These are phyloP conservation scores for Fusarium humuli DNA, from an alignment of 2,329 filamentous ascomycete genomes.

Conservation along the genomic window DNA sequence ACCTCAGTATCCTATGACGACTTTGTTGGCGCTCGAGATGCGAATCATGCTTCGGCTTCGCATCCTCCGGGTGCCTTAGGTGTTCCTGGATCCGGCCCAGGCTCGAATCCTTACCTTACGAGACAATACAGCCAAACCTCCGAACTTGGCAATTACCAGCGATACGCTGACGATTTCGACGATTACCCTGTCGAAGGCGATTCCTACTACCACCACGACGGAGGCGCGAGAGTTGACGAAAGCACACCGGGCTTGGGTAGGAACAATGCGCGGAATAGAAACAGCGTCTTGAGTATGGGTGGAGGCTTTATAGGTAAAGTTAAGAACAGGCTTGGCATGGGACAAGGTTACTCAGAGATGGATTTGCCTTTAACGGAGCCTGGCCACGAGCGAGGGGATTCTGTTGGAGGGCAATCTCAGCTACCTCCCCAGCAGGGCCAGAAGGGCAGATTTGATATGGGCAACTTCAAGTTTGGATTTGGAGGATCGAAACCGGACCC, in stretches of 20 bases:
- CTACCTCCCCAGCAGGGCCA: constrained; percentile 52
- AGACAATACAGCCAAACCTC: constrained; percentile 79
- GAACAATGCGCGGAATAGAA: constrained; percentile 77
- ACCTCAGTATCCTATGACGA: constrained; percentile 95
- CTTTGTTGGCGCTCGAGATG: constrained; percentile 79
- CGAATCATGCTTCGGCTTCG: constrained; percentile 59
- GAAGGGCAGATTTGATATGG: constrained; percentile 68
- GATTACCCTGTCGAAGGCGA: constrained; percentile 82
- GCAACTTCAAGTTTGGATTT: constrained; percentile 93
- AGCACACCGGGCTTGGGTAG: constrained; percentile 54
- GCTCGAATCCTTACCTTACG: constrained; percentile 59
- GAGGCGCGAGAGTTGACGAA: constrained; percentile 70
- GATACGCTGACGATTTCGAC: constrained; percentile 90
- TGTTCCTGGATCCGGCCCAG: constrained; percentile 29
- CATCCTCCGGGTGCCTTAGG: constrained; percentile 53
- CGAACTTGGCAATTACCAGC: constrained; percentile 86
- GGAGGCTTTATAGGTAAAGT: constrained; percentile 88
- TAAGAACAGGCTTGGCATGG: constrained; percentile 92
- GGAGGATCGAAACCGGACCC: constrained; percentile 87
- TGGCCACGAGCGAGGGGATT: constrained; percentile 54
- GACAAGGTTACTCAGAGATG: constrained; percentile 94
- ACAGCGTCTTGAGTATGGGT: constrained; percentile 88
- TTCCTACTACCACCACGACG: constrained; percentile 88
- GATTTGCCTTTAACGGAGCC: constrained; percentile 92
- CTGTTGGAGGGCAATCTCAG: constrained; percentile 57